A percentile compares a stretch with the other conserved stretches of the same genome.
Evolutionary conservation across 768 basidiomycete species (phyloP).

Genomic region (Tricholoma hemisulphureum): DNA sequence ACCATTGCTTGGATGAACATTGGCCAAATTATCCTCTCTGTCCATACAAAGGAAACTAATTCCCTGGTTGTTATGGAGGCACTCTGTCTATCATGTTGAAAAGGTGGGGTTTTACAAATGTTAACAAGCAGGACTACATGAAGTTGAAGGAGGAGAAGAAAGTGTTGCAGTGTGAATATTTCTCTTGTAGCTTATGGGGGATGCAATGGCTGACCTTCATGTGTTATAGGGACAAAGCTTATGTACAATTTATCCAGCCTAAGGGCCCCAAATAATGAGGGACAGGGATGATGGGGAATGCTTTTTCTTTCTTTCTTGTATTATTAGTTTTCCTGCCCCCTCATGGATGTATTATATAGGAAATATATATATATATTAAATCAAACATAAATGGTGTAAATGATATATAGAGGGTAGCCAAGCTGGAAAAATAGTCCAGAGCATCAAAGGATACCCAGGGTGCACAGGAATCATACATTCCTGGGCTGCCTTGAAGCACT

Average conservation of each 20-base stretch:
- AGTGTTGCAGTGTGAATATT: conserved; percentile 72
- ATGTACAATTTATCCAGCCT: conserved; percentile 89
- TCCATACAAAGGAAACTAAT: conserved; percentile 89
- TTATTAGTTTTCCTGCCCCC: too few species aligned
- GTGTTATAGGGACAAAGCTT: conserved; percentile 88
- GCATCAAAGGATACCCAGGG: not conserved
- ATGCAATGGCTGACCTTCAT: too few species aligned
- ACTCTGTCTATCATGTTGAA: conserved; percentile 90
- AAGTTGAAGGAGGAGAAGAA: conserved; percentile 88
- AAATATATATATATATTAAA: too few species aligned
- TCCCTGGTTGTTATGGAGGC: conserved; percentile 92
- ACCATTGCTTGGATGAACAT: too few species aligned
- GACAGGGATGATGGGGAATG: too few species aligned
- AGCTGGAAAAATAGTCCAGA: too few species aligned
- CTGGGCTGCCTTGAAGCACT: not conserved
- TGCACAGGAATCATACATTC: not conserved
- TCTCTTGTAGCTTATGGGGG: too few species aligned
- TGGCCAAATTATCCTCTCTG: conserved; percentile 85
- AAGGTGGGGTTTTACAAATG: conserved; percentile 99
- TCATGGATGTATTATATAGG: too few species aligned
- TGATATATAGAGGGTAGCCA: too few species aligned
- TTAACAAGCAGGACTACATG: conserved; percentile 84
- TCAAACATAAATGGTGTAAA: too few species aligned
- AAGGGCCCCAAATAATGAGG: too few species aligned
- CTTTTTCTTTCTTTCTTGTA: too few species aligned